Conservation (phyloP, 225 moss, liverwort and hornwort species). For the Thuidium tamariscinum region DNA sequence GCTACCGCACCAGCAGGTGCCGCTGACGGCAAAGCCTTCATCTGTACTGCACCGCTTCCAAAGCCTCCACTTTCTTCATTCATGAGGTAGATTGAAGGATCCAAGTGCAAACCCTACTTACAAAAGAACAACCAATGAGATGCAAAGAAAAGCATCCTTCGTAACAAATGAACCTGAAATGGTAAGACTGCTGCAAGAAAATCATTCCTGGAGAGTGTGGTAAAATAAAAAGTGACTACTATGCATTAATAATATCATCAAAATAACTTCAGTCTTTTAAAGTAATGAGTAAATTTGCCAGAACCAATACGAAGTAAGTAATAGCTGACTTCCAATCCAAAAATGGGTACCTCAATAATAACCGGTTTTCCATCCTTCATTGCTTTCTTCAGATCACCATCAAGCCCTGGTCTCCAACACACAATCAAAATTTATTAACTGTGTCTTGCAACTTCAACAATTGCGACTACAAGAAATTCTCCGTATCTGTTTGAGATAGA, state of each 20-base stretch:
- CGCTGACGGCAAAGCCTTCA: conserved; percentile 30
- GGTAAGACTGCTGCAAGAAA: background rate
- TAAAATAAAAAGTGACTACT: background rate
- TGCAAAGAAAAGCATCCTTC: background rate
- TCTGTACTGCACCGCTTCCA: conserved; percentile 28
- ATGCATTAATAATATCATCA: background rate
- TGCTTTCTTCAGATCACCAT: conserved; percentile 93
- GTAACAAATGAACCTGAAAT: background rate
- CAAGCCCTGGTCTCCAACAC: conserved; percentile 51
- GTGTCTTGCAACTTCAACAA: background rate
- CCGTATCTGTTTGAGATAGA: background rate
- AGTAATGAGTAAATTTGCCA: background rate
- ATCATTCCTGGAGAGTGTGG: background rate
- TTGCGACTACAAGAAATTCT: background rate
- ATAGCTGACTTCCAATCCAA: background rate
- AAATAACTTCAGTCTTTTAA: background rate
- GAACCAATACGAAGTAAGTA: background rate
- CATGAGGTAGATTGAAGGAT: conserved; percentile 89
- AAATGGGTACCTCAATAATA: conserved; percentile 71
- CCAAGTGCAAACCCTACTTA: conserved; percentile 81
- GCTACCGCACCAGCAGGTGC: conserved; percentile 25
- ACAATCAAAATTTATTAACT: background rate
- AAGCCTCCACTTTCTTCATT: conserved; percentile 67
- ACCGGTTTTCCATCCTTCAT: conserved; percentile 99
- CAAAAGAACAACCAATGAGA: background rate